These are phyloP conservation scores for Glycine tomentella DNA, from an alignment of 306 rosid genomes.

Conservation along the genomic window DNA sequence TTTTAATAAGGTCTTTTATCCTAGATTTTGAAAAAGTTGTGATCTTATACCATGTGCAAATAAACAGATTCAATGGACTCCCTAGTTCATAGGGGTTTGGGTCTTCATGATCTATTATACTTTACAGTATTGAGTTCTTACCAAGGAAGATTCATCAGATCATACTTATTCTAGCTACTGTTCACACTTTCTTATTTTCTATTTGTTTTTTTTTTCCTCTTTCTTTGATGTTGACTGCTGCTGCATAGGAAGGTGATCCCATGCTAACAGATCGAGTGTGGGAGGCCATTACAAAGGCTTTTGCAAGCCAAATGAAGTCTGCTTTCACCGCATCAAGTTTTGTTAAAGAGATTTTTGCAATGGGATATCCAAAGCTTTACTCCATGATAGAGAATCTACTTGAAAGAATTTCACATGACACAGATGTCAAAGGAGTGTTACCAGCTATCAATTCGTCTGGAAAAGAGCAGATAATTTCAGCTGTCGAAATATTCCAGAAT, in stretches of 20 bases:
- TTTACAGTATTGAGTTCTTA: conserved; percentile 39
- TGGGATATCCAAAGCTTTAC: conserved; percentile 94
- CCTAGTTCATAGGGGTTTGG: conserved; percentile 25
- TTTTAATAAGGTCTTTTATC: neutral
- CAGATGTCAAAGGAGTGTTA: conserved; percentile 91
- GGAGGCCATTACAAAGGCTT: conserved; percentile 96
- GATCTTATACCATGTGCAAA: conserved; percentile 19
- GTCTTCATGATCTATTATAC: conserved; percentile 36
- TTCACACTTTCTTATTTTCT: conserved; percentile 3
- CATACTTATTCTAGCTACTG: neutral
- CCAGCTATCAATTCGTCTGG: conserved; percentile 88
- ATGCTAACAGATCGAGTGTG: conserved; percentile 89
- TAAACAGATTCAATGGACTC: conserved; percentile 27
- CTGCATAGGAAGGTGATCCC: conserved; percentile 86
- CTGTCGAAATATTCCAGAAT: conserved; percentile 91
- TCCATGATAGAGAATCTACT: conserved; percentile 94
- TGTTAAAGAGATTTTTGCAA: conserved; percentile 90
- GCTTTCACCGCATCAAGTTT: conserved; percentile 98
- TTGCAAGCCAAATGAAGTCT: conserved; percentile 95
- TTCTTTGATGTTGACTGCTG: conserved; percentile 45
- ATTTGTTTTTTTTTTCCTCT: conserved; percentile 20
- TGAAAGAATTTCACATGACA: conserved; percentile 91
- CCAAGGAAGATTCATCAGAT: neutral
- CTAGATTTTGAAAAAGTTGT: conserved; percentile 5
- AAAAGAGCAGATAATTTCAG: conserved; percentile 79